These are phyloP conservation scores for Ganoderma sp. DNA, from an alignment of 1,284 basidiomycete genomes.

Conservation along the genomic window DNA sequence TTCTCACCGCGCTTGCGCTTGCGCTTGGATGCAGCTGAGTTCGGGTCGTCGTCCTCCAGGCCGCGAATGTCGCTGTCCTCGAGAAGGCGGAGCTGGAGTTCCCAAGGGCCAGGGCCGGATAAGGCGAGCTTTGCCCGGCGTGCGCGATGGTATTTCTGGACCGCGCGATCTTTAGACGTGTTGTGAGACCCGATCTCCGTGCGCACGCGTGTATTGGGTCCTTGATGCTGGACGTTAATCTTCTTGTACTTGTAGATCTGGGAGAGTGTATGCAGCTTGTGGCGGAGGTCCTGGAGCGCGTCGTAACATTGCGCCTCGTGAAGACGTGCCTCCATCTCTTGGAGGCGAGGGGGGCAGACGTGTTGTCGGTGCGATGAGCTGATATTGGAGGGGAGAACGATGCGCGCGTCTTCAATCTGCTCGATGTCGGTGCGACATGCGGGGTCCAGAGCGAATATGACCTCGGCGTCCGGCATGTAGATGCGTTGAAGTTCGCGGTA, in stretches of 20 bases:
- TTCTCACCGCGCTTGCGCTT: not conserved
- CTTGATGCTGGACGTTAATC: slow-evolving; percentile 37
- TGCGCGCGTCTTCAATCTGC: slow-evolving; percentile 14
- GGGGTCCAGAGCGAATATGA: slow-evolving; percentile 6
- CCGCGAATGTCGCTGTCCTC: slow-evolving; percentile 15
- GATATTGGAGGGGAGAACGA: slow-evolving; percentile 25
- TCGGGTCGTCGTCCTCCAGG: slow-evolving; percentile 12
- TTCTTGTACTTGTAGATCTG: slow-evolving; percentile 39
- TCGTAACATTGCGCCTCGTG: slow-evolving; percentile 39
- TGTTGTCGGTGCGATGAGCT: not conserved
- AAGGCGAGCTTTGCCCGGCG: slow-evolving; percentile 17
- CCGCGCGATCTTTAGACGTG: not conserved
- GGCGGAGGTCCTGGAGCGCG: slow-evolving; percentile 37
- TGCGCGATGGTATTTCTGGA: slow-evolving; percentile 22
- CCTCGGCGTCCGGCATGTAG: slow-evolving; percentile 18
- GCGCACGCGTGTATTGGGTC: slow-evolving; percentile 33
- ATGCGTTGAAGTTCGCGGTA: slow-evolving; percentile 15
- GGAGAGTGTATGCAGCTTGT: slow-evolving; percentile 37
- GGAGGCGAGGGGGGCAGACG: not conserved
- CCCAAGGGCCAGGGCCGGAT: slow-evolving; percentile 20
- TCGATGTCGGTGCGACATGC: slow-evolving; percentile 11
- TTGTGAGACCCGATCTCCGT: slow-evolving; percentile 3
- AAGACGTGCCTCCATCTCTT: slow-evolving; percentile 36
- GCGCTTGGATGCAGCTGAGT: not conserved
- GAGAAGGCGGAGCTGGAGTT: slow-evolving; percentile 31